Evolutionary conservation across 495 filamentous ascomycete species (phyloP), one percentile per base, ranked within the genome.

Genomic region (Xylaria venustula): DNA sequence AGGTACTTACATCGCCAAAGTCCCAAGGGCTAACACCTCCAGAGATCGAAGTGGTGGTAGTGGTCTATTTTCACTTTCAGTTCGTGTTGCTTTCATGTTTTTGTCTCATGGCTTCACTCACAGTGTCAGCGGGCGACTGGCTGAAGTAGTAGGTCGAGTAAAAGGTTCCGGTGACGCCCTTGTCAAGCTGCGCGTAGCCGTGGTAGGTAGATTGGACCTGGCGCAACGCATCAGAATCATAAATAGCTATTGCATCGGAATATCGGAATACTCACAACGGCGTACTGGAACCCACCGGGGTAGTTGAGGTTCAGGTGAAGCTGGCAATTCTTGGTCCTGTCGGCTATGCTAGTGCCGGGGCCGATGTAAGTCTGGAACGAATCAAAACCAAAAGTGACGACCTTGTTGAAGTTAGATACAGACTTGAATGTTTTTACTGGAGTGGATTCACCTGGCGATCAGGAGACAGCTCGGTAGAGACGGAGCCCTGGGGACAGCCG

Each of bases 291-390:
- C 52, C 83, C 83, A 45, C 75, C 76, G 37, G 83, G 83, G 72
- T 84, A 85, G 70, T 81, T 77, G 58, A 86, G 76, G 69, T 73
- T 78, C 66, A 86, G 57, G 69, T 85, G 80, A 48, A 86, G 71
- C 72, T 83, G 80, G 79, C 83, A 86, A 77, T 83, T 83, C 81
- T 85, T 85, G 75, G 73, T 75, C 69, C 70, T 71, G 62, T 74
- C 72, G 12, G 69, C 54, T 5, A 56, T 60, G 64, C 17, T 57
- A 54, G 70, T 76, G 60, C 72, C 72, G 32, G 79, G 80, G 15
- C 81, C 81, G 67, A 81, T 83, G 71, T 81, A 84, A 62, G 79
- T 81, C 70, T 83, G 81, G 77, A 84, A 83, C 46, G 67, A 62
- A 65, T 84, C 81, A 60, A 84, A 84, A 58, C 80, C 81, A 63